Conservation (phyloP, 495 filamentous ascomycete genomes). For the Platismatia glauca region DNA sequence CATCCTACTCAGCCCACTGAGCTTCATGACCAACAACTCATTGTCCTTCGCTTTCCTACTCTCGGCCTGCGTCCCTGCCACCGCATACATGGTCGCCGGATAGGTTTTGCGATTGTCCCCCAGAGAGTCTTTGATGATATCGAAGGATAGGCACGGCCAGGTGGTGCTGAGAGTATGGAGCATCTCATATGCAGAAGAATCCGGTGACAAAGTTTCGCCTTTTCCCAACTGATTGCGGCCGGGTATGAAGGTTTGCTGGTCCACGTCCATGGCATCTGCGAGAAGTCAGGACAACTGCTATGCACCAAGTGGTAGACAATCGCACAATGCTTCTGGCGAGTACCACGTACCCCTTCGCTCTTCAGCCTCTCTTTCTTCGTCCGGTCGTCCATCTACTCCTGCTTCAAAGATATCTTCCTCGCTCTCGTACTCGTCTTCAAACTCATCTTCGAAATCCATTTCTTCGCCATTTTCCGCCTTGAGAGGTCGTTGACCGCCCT, state of each 20-base stretch:
- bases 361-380: constrained; percentile 86
- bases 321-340: constrained; percentile 22
- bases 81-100: constrained; percentile 87
- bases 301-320: constrained; percentile 13
- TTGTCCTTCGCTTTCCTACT: constrained; percentile 67
- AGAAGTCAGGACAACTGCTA: constrained; percentile 20
- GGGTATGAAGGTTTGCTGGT: constrained; percentile 86
- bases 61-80: constrained; percentile 88
- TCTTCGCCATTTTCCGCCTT: constrained; percentile 44
- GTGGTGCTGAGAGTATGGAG: constrained; percentile 83
- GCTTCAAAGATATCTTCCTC: constrained; percentile 94
- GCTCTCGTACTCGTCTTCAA: constrained; percentile 93
- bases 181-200: constrained; percentile 90
- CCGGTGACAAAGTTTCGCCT: constrained; percentile 82
- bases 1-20: constrained; percentile 83
- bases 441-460: constrained; percentile 90
- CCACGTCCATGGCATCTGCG: constrained; percentile 78
- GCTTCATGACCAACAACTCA: constrained; percentile 87
- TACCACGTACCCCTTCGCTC: constrained; percentile 53
- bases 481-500: constrained; percentile 58
- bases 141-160: constrained; percentile 95
- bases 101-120: constrained; percentile 85
- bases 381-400: constrained; percentile 83
- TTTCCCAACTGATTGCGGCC: constrained; percentile 77
- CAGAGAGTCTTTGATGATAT: constrained; percentile 78